These are phyloP conservation scores for Alternaria triticimaculans DNA, from an alignment of 2,329 filamentous ascomycete genomes.

Conservation along the genomic window DNA sequence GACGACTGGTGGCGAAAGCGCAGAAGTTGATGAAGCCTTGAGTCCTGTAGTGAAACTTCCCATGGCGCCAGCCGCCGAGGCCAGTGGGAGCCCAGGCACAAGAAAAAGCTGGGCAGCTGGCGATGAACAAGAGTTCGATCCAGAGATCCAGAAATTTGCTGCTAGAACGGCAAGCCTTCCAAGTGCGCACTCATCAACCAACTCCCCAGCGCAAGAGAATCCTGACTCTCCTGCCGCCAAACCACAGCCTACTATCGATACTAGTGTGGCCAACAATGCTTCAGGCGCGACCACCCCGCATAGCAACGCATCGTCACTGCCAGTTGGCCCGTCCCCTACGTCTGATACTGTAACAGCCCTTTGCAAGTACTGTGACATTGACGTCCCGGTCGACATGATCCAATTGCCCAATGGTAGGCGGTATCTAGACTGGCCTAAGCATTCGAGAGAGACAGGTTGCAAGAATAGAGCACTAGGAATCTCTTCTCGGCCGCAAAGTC, in stretches of 20 bases:
- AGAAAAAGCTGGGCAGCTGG: background rate
- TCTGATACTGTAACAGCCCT: background rate
- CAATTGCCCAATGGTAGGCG: background rate
- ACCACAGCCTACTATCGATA: background rate
- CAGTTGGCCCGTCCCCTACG: background rate
- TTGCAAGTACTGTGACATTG: background rate
- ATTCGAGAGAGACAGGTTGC: background rate
- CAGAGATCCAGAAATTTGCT: background rate
- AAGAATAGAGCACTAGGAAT: accelerated
- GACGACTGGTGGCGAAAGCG: background rate
- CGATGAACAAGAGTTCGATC: background rate
- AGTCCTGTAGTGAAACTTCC: background rate
- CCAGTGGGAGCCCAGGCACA: background rate
- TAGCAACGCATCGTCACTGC: background rate
- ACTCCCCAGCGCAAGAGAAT: background rate
- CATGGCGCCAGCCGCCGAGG: background rate
- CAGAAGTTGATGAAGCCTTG: background rate
- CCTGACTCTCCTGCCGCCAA: background rate
- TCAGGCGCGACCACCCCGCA: background rate
- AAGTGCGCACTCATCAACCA: background rate
- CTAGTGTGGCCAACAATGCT: background rate
- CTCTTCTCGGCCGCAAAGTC: background rate
- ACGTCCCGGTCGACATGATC: background rate
- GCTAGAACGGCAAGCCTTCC: background rate
- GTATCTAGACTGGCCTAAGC: background rate